Evolutionary conservation across 139 green algal species (phyloP), one percentile per base, ranked within the genome.

Genomic region (Chlamydomonas applanata): DNA sequence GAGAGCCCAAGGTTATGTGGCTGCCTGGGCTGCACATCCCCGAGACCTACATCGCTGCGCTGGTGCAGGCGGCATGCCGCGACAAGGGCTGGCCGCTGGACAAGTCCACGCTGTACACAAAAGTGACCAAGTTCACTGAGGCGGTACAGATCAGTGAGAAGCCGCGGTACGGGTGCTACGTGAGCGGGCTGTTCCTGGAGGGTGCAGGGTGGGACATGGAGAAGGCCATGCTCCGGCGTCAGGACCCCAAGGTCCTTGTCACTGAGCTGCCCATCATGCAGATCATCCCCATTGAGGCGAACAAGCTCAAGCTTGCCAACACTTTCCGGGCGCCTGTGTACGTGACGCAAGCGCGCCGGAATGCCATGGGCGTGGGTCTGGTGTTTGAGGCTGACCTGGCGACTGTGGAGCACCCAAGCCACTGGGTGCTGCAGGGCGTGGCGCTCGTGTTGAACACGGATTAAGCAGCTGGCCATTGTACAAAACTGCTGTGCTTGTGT

Each of bases 381-480:
- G 91, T 96, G 45, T 91, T 96, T 72, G 90, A 96, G 71, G 92
- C 92, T 3, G 88, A 95, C 76, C 75, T 97, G 32, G 73, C 84
- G 2, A 91, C 83, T 4, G 14, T 82, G 7, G 89, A 93, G 81
- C 92, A 97, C 73, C 60, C 79, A 14, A 91, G 82, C 68, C 87
- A 94, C 72, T 97, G 92, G 92, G 85, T 92, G 61, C 83, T 97
- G 52, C 89, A 95, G 73, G 92, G 92, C n/a, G 88, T 92, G 4
- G 88, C 91, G 1, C 69, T 97, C 34, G 80, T 82, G 52, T 77
- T 96, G 29, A 97, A 97, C 77, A 89, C 81, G 67, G 81, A 92
- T 82, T 77, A 76, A 75, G 78, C 17, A 52, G 46, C 9, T 29
- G 49, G 52, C 1, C 20, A 59, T 2, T 36, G 34, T 62, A 4